Evolutionary conservation across 768 basidiomycete genomes (phyloP).

Genomic region (Suillus variegatus): DNA sequence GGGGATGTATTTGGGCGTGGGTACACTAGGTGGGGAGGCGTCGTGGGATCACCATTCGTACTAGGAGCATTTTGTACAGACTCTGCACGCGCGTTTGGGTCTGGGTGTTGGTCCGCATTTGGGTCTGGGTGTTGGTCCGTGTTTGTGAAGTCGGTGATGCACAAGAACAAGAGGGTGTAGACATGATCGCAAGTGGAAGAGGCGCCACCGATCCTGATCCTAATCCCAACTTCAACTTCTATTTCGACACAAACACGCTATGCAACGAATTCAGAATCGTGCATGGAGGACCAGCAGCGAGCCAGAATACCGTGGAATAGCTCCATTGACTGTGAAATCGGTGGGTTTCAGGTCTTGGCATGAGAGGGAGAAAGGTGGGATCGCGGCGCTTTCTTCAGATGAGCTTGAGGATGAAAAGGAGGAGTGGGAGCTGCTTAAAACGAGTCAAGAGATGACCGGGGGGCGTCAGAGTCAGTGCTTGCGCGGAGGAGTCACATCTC

Average conservation of each 20-base stretch:
- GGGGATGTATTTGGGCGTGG: constrained; percentile 1
- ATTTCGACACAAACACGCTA: constrained; percentile 34
- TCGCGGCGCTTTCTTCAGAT: constrained; percentile 2
- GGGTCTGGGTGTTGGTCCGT: neutral
- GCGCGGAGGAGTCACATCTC: constrained; percentile 15
- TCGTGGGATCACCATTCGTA: neutral
- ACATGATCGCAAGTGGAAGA: constrained; percentile 3
- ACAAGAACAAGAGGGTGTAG: neutral
- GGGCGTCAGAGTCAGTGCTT: constrained; percentile 30
- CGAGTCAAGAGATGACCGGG: constrained; percentile 32
- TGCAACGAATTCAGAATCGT: constrained; percentile 33
- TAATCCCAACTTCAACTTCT: neutral
- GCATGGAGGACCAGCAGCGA: constrained; percentile 19
- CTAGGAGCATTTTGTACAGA: neutral
- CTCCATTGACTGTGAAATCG: constrained; percentile 66
- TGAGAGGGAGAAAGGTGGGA: constrained; percentile 13
- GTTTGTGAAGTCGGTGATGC: neutral
- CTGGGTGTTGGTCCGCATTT: neutral
- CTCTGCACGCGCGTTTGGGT: neutral
- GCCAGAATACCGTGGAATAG: constrained; percentile 48
- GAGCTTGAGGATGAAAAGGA: neutral
- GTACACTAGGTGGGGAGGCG: neutral
- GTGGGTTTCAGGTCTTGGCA: constrained; percentile 10
- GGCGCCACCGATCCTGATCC: neutral
- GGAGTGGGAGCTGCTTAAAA: neutral